Base-by-base conservation (phyloP, 176 grass and related monocot species). In the Triticum aestivum region DNA sequence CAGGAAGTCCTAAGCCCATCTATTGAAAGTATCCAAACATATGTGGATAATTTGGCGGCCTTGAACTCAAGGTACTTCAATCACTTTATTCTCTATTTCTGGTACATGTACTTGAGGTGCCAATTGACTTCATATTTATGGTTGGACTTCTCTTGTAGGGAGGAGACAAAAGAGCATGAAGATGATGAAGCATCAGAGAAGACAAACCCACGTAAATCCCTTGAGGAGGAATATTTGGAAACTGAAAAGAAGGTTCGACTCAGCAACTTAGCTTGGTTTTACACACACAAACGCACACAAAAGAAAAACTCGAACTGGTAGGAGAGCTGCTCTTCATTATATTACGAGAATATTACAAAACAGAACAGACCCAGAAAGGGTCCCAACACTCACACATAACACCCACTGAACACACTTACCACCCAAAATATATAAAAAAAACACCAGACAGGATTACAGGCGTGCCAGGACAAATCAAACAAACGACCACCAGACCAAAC, bases 181-280 rank as follows among this genome's bases (percentile, higher is more conserved):
- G 64, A 73, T 35, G 87, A 88, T 65, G 85, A 92, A 77, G 47
- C 64, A 82, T 90, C 63, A 41, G 91, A 92, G 66, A 86, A 70
- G 69, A 84, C 88, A 77, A 92, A 86, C 68, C 92, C 91, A 42
- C 85, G 83, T 59, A 97, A 86, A 84, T 86, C 51, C 81, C 84
- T 99, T 42, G 92, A 99, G 71, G 92, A 99, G 77, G 97, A 94
- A 82, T 99, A 97, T 83, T 82, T 99, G 86, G 90, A 91, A 91
- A 91, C 91, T 58, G 94, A 99, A 85, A 99, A 91, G 88, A 96
- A 97, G 92, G 97, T 99, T 20, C 13, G 4, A 47, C 61, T 42
- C 6, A 21, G 3, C 61, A 38, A 73, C 61, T 59, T 80, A 24
- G 8, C 62, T 80, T 82, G 21, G 17, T 41, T 62, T 73, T 8